Evolutionary conservation across 352 stramenopile species (phyloP), one percentile per base, ranked within the genome.

Genomic region (Phytopythium oedochilum): DNA sequence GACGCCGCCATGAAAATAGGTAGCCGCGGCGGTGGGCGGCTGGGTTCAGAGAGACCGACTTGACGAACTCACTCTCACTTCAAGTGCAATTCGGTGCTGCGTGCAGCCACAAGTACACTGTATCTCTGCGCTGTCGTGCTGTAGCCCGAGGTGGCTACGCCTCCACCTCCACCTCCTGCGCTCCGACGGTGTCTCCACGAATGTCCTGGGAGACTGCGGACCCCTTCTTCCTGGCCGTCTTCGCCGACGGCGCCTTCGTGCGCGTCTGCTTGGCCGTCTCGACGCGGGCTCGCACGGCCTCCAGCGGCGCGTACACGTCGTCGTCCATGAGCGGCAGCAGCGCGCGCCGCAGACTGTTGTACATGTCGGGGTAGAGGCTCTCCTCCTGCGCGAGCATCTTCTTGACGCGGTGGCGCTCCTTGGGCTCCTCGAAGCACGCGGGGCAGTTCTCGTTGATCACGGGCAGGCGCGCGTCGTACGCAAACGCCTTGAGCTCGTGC

Each of bases 361-460:
- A 96, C 63, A 97, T 83, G 35, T 86, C 79, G 0, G 94, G 92
- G 58, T 95, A 97, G 4, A 98, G 64, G 56, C 79, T 96, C 62
- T 99, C 96, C 73, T 99, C 92, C 49, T 95, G 78, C 10, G 88
- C 89, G 17, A 99, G 81, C 60, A 99, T 86, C 66, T 98, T 98
- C 71, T 99, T 99, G n/a, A 99, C 80, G 39, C 97, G 83, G 49
- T 97, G 91, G 51, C 97, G 81, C 70, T 99, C 97, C 68, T 94
- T 98, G 15, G 96, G 94, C 72, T 98, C 89, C 69, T 99, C 96
- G 60, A 99, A 99, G 75, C 96, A 99, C 12, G 97, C 97, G 14
- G 97, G 97, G 61, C 96, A 99, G 73, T 99, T 99, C 68, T 99
- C 97, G 67, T 99, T 99, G 57, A 99, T 99, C 26, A 99, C 84